A percentile compares a stretch with the other conserved stretches of the same genome.
Conservation (phyloP, 2,329 filamentous ascomycete genomes). For the Intubia oerlemansii region DNA sequence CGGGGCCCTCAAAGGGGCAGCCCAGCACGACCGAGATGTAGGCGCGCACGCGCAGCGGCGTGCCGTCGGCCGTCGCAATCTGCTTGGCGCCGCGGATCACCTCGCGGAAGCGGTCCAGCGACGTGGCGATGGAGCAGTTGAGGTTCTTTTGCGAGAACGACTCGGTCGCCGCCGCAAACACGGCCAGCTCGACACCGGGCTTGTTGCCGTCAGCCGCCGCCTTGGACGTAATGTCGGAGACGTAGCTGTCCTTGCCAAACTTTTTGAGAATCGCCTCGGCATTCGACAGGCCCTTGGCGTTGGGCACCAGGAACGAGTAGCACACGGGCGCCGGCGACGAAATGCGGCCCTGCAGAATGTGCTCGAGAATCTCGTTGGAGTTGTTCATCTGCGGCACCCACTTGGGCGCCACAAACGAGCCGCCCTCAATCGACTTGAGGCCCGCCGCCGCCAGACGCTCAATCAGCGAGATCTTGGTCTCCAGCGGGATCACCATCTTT, state of each 20-base stretch:
- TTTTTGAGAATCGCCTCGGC: slow-evolving; percentile 34
- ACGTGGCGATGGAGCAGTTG: slow-evolving; percentile 59
- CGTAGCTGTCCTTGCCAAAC: slow-evolving; percentile 24
- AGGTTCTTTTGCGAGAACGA: slow-evolving; percentile 63
- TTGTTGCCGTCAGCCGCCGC: slow-evolving; percentile 3
- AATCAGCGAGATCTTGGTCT: slow-evolving; percentile 59
- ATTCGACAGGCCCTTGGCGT: slow-evolving; percentile 47
- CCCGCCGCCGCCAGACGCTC: slow-evolving; percentile 47
- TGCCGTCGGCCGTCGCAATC: slow-evolving; percentile 13
- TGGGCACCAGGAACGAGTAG: slow-evolving; percentile 68
- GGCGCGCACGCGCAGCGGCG: slow-evolving; percentile 46
- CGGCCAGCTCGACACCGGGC: slow-evolving; percentile 16
- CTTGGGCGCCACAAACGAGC: slow-evolving; percentile 66
- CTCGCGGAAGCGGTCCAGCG: slow-evolving; percentile 45
- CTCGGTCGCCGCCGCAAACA: slow-evolving; percentile 63
- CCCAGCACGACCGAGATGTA: slow-evolving; percentile 67
- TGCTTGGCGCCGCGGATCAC: slow-evolving; percentile 52
- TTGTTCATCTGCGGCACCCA: slow-evolving; percentile 79
- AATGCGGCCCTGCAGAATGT: slow-evolving; percentile 38
- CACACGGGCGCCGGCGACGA: slow-evolving; percentile 34
- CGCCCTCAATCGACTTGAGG: slow-evolving; percentile 54
- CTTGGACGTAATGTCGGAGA: slow-evolving; percentile 14
- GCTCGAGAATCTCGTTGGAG: slow-evolving; percentile 51
- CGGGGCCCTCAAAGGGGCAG: slow-evolving; percentile 52
- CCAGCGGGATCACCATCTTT: slow-evolving; percentile 45